Evolutionary conservation across 2,329 filamentous ascomycete species (phyloP), one percentile per base, ranked within the genome.

Genomic region (Penicillium sp.): DNA sequence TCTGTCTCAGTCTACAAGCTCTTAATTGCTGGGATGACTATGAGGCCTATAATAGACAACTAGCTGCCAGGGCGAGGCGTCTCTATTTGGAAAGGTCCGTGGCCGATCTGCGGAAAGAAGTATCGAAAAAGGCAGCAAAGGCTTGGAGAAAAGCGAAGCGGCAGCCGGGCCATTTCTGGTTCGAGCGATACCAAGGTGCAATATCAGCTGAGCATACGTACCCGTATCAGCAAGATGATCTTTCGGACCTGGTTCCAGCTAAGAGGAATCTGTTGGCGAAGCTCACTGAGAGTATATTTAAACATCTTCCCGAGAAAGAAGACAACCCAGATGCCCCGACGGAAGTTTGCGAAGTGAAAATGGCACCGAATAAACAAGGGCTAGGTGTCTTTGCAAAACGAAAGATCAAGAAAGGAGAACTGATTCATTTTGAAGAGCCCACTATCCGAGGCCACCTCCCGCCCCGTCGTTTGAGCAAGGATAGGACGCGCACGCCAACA

Each of bases 341-440:
- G 1, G 18, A 47, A 8, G 18, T 3, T 9, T 62, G 53, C 33
- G 23, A 62, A 36, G 47, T 54, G 19, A 56, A 29, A 49, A 49
- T 48, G 24, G 40, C 23, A 13, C 23, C 16, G 21, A 34, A 39
- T 3, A 28, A 8, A 7, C 36, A 51, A n/a, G 46, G 58, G 28
- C 13, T 68, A n/a, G 55, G 59, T 2, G 65, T 73, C n/a, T 67
- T 67, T 47, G 72, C 72, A 6, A 64, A 48, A 3, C 34, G 52
- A 13, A 21, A 62, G 5, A 73, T 74, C 33, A 29, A 49, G 14
- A 44, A 48, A 19, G 62, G 62, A 1, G 58, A 65, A 23, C 16
- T 69, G 6, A 65, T 74, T 29, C 66, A 68, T 52, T 63, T 57
- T 19, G 71, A 74, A 45, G 71, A 73, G 36, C 72, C 72, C 2